Base-by-base conservation (phyloP, 1,139 yeast genomes). In the Taiozyma sp. region DNA sequence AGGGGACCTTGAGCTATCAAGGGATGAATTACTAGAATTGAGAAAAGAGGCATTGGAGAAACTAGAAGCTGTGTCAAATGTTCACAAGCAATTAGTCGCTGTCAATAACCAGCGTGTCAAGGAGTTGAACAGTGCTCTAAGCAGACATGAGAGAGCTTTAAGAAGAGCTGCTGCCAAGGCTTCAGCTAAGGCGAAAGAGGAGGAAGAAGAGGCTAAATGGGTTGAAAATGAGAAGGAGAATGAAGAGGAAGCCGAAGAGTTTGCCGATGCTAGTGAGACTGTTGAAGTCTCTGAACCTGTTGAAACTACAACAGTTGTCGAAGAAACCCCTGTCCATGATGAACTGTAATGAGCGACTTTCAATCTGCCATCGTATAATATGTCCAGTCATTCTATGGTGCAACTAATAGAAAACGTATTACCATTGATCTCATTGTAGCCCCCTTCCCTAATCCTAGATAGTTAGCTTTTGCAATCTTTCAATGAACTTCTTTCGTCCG, bases 101-200 rank as follows among this genome's bases (percentile, higher is more conserved):
- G 68, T 69, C 32, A 82, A 79, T 56, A 64, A 65, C 10, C 72
- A 71, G 29, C 70, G 83, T 57, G 58, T 73, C 22, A 61, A 64
- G 9, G 66, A 67, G 10, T 68, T 80, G 58, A 68, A 69, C 43
- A 61, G 64, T 30, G 71, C 70, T 47, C 66, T 69, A 45, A 67
- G 64, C 14, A 71, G 69, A 49, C 64, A 74, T 49, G 50, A 53
- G 55, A 55, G 70, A 65, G 56, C 60, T 1, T 53, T 72, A 74
- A 64, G 70, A 66, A 57, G 63, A 55, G 51, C 76, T 66, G 59
- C 71, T 64, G 57, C 75, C 67, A 56, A 62, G 43, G 59, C 62
- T 45, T 56, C 57, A 9, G 54, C 63, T 45, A 66, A 60, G 52
- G 61, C 58, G 49, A 42, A 42, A 42, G 44, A 47, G 37, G 45